Percentiles rank a stretch among this genome's conserved stretches.
Conservation (phyloP, 495 filamentous ascomycete species). For the Gamarada debralockiae region DNA sequence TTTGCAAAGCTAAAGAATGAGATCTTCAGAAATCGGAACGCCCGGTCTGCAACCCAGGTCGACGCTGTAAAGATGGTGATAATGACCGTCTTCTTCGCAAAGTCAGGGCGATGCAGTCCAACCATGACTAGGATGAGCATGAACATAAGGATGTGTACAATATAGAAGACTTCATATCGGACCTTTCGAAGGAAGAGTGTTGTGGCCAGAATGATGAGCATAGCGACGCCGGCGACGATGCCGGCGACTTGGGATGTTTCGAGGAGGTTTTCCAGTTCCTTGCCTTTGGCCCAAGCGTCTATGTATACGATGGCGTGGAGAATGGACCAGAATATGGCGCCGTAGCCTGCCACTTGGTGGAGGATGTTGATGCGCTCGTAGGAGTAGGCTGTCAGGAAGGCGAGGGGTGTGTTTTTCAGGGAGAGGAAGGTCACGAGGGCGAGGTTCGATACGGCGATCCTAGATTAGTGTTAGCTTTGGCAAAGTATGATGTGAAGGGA, state of each 20-base stretch:
- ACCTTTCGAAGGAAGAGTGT: slow-evolving; percentile 33
- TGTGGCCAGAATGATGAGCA: slow-evolving; percentile 36
- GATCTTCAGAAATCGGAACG: slow-evolving; percentile 43
- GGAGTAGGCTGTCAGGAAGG: slow-evolving; percentile 52
- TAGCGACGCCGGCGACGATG: slow-evolving; percentile 45
- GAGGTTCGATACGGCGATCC: slow-evolving; percentile 50
- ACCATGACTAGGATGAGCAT: slow-evolving; percentile 44
- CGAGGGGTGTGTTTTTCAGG: slow-evolving; percentile 56
- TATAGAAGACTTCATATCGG: slow-evolving; percentile 56
- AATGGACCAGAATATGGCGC: slow-evolving; percentile 39
- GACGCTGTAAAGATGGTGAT: slow-evolving; percentile 40
- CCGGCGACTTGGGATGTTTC: slow-evolving; percentile 38
- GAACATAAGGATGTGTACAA: slow-evolving; percentile 49
- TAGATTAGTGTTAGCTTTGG: slow-evolving; percentile 20
- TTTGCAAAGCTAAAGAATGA: slow-evolving; percentile 50
- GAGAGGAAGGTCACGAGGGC: slow-evolving; percentile 54
- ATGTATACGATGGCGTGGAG: slow-evolving; percentile 43
- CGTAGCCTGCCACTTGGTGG: slow-evolving; percentile 54
- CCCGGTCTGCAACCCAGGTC: slow-evolving; percentile 48
- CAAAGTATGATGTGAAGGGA: neutral
- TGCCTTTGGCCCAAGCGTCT: slow-evolving; percentile 24
- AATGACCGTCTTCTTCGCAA: slow-evolving; percentile 31
- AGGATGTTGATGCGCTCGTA: slow-evolving; percentile 58
- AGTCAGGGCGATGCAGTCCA: slow-evolving; percentile 49
- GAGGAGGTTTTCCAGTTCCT: slow-evolving; percentile 27